Evolutionary conservation across 768 basidiomycete genomes (phyloP).

Genomic region (Termitomyces sp.): DNA sequence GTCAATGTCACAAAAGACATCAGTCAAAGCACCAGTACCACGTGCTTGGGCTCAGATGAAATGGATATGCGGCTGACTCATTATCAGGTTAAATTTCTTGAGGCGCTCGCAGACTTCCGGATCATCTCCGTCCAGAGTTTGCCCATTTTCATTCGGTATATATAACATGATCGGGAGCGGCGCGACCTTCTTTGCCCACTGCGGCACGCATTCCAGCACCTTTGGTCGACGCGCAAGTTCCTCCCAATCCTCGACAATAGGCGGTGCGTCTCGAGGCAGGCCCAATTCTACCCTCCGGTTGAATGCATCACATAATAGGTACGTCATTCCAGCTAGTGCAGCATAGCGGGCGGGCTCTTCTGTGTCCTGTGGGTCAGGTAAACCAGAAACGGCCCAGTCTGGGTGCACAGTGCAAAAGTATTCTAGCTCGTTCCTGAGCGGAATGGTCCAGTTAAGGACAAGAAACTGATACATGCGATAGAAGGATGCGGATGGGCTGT

Average conservation of each 20-base stretch:
- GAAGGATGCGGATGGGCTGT: slow-evolving; percentile 25
- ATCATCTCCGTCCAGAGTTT: not conserved
- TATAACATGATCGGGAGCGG: slow-evolving; percentile 13
- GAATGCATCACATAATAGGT: slow-evolving; percentile 21
- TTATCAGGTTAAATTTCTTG: not conserved
- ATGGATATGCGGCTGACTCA: not conserved
- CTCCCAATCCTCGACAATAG: slow-evolving; percentile 23
- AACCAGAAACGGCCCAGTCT: not conserved
- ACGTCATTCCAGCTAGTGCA: slow-evolving; percentile 22
- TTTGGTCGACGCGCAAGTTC: slow-evolving; percentile 23
- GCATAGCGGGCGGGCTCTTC: slow-evolving; percentile 18
- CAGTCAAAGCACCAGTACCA: not conserved
- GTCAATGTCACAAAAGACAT: not conserved
- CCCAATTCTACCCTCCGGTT: slow-evolving; percentile 24
- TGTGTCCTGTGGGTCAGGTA: not conserved
- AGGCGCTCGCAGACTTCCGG: not conserved
- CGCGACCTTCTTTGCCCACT: slow-evolving; percentile 17
- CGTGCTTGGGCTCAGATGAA: not conserved
- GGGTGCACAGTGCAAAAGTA: slow-evolving; percentile 19
- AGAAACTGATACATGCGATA: slow-evolving; percentile 28
- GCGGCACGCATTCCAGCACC: slow-evolving; percentile 20
- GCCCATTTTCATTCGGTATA: slow-evolving; percentile 14
- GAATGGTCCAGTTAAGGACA: slow-evolving; percentile 17
- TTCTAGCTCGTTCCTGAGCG: slow-evolving; percentile 27
- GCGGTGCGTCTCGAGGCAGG: slow-evolving; percentile 26